These are phyloP conservation scores for Candida silvicultrix DNA, from an alignment of 805 yeast species.

Conservation along the genomic window DNA sequence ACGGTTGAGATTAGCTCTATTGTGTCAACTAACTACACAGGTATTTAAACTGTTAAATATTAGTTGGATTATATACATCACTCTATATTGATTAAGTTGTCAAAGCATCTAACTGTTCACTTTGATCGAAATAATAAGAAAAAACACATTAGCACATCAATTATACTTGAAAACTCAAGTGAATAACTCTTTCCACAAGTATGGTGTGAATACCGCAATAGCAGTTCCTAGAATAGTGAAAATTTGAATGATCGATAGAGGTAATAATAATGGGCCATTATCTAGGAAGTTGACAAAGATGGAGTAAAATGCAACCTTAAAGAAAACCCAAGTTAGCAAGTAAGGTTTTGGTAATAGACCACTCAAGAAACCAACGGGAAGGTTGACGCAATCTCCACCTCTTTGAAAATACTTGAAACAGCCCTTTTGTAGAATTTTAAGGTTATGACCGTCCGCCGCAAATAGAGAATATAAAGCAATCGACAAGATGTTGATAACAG, in stretches of 20 bases:
- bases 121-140: too few species aligned
- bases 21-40: not conserved
- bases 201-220: slow-evolving; percentile 72
- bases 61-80: too few species aligned
- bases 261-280: slow-evolving; percentile 62
- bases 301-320: slow-evolving; percentile 83
- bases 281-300: slow-evolving; percentile 61
- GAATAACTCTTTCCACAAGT: slow-evolving; percentile 32
- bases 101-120: too few species aligned
- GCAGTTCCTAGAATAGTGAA: slow-evolving; percentile 70
- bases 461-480: slow-evolving; percentile 86
- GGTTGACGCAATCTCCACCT: slow-evolving; percentile 75
- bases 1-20: not conserved
- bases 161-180: not conserved
- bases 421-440: slow-evolving; percentile 73
- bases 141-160: not conserved
- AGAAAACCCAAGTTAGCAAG: slow-evolving; percentile 76
- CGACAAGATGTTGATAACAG: slow-evolving; percentile 85
- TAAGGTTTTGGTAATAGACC: slow-evolving; percentile 78
- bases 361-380: slow-evolving; percentile 78
- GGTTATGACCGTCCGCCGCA: slow-evolving; percentile 71
- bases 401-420: slow-evolving; percentile 80
- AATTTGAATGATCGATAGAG: slow-evolving; percentile 65
- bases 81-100: not conserved
- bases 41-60: not conserved